A percentile compares a stretch with the other conserved stretches of the same genome.
phyloP scores from a whole-genome alignment of 495 filamentous ascomycete genomes.

The Penicillium diatomitis region DNA sequence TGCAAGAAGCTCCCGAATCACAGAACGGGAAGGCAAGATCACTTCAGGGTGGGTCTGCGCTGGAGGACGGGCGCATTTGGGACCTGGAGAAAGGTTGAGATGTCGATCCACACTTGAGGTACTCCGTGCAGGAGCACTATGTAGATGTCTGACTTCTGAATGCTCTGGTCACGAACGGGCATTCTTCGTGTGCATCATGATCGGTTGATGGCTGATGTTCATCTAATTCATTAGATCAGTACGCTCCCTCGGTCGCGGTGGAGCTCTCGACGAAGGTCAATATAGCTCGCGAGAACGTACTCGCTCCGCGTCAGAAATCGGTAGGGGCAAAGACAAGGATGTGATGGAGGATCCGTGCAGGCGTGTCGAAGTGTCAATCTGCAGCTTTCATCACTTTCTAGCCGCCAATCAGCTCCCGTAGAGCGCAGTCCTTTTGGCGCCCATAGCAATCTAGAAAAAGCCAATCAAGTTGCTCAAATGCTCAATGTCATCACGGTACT shows the following conservation, averaged over 20 bases:
- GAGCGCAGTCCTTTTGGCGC: conserved; percentile 17
- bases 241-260: too few relatives aligned
- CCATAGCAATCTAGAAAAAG: conserved; percentile 8
- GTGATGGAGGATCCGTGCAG: conserved; percentile 21
- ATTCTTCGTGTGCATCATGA: not conserved
- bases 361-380: conserved; percentile 17
- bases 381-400: conserved; percentile 20
- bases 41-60: conserved; percentile 4
- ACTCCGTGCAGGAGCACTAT: not conserved
- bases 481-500: not conserved
- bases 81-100: not conserved
- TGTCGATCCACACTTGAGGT: conserved; percentile 1
- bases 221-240: not conserved
- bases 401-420: conserved; percentile 16
- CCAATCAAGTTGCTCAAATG: conserved; percentile 10
- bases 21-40: conserved; percentile 12
- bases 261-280: too few relatives aligned
- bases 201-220: not conserved
- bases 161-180: not conserved
- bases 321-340: conserved; percentile 9
- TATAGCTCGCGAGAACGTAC: too few relatives aligned
- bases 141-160: not conserved
- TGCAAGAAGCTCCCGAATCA: conserved; percentile 22
- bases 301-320: too few relatives aligned
- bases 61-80: not conserved